Evolutionary conservation across 2,329 filamentous ascomycete species (phyloP).

Genomic region (Cytospora piceicola): DNA sequence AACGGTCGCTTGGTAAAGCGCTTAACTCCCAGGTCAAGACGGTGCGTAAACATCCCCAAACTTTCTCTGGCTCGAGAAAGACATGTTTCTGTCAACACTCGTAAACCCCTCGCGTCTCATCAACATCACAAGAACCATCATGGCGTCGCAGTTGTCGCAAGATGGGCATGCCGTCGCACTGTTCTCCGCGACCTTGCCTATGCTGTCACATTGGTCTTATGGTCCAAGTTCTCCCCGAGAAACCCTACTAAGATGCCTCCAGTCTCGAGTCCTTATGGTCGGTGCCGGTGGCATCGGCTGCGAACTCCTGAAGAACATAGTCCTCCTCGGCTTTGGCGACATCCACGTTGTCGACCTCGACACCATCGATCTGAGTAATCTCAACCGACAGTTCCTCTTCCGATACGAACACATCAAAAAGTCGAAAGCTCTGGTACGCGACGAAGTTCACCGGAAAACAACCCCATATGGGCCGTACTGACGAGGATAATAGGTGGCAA

Average conservation of each 20-base stretch:
- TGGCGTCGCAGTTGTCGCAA: conserved; percentile 18
- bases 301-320: conserved; percentile 95
- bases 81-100: neutral
- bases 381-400: conserved; percentile 97
- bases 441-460: conserved; percentile 17
- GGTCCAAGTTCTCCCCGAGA: neutral
- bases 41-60: conserved; percentile 51
- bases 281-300: conserved; percentile 97
- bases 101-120: neutral
- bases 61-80: conserved; percentile 1
- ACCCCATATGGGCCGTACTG: conserved; percentile 26
- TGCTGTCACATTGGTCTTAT: conserved; percentile 7
- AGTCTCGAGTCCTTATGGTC: conserved; percentile 90
- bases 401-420: conserved; percentile 97
- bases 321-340: conserved; percentile 88
- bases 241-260: conserved; percentile 31
- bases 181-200: neutral
- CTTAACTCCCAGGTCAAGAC: conserved; percentile 70
- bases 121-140: neutral
- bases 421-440: conserved; percentile 82
- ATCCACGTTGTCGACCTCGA: conserved; percentile 96
- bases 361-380: conserved; percentile 95
- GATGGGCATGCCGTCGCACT: conserved; percentile 13
- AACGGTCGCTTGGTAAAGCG: conserved; percentile 68
- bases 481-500: conserved; percentile 66